These are phyloP conservation scores for Cichorium intybus DNA, from an alignment of 140 eudicot genomes.

Conservation along the genomic window DNA sequence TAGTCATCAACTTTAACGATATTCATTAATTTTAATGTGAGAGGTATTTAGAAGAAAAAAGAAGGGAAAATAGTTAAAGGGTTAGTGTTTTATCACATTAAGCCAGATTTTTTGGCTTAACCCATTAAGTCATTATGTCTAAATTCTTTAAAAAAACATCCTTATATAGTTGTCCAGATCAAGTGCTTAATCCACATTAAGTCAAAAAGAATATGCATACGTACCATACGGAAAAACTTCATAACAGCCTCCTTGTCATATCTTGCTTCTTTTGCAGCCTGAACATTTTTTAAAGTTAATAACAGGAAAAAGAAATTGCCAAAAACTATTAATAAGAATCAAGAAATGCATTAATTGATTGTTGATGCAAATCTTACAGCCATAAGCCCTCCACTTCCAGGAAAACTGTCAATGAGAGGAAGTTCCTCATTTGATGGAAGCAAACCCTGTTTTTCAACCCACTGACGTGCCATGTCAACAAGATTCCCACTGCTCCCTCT, in stretches of 20 bases:
- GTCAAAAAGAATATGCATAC: slow-evolving; percentile 8
- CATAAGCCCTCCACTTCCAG: slow-evolving; percentile 72
- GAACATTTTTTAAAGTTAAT: slow-evolving; percentile 12
- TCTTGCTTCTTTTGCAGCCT: slow-evolving; percentile 98
- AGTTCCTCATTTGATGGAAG: slow-evolving; percentile 86
- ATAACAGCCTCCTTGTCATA: slow-evolving; percentile 93
- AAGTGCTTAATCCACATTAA: too few species aligned
- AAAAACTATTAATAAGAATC: neutral
- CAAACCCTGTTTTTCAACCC: slow-evolving; percentile 99
- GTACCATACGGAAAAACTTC: slow-evolving; percentile 84
- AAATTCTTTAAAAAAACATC: too few species aligned
- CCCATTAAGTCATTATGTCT: too few species aligned
- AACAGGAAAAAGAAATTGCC: neutral
- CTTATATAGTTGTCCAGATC: too few species aligned
- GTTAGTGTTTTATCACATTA: too few species aligned
- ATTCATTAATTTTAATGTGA: too few species aligned
- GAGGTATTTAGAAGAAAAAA: too few species aligned
- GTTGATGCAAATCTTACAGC: slow-evolving; percentile 55
- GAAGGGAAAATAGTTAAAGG: too few species aligned
- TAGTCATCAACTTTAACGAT: too few species aligned
- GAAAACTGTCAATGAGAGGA: slow-evolving; percentile 85
- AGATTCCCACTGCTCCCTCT: slow-evolving; percentile 97
- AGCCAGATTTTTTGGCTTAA: too few species aligned
- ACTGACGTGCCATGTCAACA: slow-evolving; percentile 88
- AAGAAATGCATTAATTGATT: neutral